Evolutionary conservation across 192 early-diverging fungal species (phyloP).

Genomic region (Linnemannia elongata): DNA sequence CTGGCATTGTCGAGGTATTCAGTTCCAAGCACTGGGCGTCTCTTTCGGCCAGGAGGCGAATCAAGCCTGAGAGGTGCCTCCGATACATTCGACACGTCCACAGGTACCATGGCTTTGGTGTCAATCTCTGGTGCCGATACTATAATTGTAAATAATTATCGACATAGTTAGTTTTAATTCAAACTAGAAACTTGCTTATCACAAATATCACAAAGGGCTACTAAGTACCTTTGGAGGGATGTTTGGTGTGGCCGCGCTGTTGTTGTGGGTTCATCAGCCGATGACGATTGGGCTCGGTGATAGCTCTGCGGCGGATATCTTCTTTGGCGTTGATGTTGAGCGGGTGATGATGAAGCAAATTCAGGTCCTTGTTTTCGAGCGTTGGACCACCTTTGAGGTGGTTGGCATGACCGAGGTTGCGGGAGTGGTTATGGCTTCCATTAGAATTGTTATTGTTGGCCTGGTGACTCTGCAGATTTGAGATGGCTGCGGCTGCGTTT

Average conservation of each 20-base stretch:
- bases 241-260: conserved; percentile 4
- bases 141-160: background rate
- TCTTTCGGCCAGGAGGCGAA: conserved; percentile 25
- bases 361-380: conserved; percentile 3
- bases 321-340: conserved; percentile 10
- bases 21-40: conserved; percentile 45
- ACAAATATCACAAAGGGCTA: background rate
- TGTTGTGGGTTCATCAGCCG: conserved; percentile 21
- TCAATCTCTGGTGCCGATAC: conserved; percentile 3
- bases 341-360: conserved; percentile 14
- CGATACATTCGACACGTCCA: conserved; percentile 38
- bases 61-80: conserved; percentile 33
- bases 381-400: background rate
- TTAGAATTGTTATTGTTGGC: background rate
- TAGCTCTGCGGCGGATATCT: conserved; percentile 40
- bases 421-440: conserved; percentile 1
- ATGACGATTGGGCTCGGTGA: conserved; percentile 39
- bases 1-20: conserved; percentile 51
- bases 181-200: background rate
- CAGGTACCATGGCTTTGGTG: background rate
- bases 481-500: conserved; percentile 33
- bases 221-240: conserved; percentile 19
- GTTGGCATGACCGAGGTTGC: background rate
- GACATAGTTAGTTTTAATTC: background rate
- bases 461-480: conserved; percentile 13